Conservation (phyloP, 768 basidiomycete species). For the Boletus fagicola region DNA sequence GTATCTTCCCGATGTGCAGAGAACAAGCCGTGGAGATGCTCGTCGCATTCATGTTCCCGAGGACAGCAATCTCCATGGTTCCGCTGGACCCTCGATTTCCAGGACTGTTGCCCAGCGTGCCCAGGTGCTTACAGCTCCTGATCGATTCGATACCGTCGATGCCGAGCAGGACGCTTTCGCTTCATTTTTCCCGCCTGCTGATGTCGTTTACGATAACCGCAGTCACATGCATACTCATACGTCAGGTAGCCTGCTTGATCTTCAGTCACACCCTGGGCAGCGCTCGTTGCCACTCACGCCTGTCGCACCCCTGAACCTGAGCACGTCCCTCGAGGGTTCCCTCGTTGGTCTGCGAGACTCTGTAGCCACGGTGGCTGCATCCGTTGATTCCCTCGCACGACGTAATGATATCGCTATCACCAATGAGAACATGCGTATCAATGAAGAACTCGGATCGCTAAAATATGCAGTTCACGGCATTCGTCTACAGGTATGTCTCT, state of each 20-base stretch:
- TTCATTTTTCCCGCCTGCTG: slow-evolving; percentile 26
- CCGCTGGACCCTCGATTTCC: slow-evolving; percentile 20
- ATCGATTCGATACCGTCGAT: slow-evolving; percentile 20
- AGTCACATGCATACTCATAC: slow-evolving; percentile 14
- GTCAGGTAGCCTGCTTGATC: slow-evolving; percentile 22
- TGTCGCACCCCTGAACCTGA: slow-evolving; percentile 62
- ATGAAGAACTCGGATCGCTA: slow-evolving; percentile 71
- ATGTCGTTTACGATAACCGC: slow-evolving; percentile 27
- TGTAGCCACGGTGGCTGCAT: slow-evolving; percentile 54
- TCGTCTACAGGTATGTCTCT: slow-evolving; percentile 65
- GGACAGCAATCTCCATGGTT: slow-evolving; percentile 9
- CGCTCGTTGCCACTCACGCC: slow-evolving; percentile 32
- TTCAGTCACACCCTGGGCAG: slow-evolving; percentile 20
- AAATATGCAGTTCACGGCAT: slow-evolving; percentile 71
- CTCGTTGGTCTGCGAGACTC: slow-evolving; percentile 57
- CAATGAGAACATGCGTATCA: slow-evolving; percentile 68
- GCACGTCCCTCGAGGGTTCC: slow-evolving; percentile 62
- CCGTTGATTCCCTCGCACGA: slow-evolving; percentile 60
- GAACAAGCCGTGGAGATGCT: slow-evolving; percentile 15
- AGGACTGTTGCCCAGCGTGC: slow-evolving; percentile 14
- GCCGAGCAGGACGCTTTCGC: slow-evolving; percentile 27
- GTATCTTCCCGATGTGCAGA: slow-evolving; percentile 43
- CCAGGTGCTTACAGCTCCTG: slow-evolving; percentile 11
- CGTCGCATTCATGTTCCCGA: slow-evolving; percentile 13
- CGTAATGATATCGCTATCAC: slow-evolving; percentile 63